These are phyloP conservation scores for Exophiala lecanii-corni DNA, from an alignment of 2,329 filamentous ascomycete genomes.

Conservation along the genomic window DNA sequence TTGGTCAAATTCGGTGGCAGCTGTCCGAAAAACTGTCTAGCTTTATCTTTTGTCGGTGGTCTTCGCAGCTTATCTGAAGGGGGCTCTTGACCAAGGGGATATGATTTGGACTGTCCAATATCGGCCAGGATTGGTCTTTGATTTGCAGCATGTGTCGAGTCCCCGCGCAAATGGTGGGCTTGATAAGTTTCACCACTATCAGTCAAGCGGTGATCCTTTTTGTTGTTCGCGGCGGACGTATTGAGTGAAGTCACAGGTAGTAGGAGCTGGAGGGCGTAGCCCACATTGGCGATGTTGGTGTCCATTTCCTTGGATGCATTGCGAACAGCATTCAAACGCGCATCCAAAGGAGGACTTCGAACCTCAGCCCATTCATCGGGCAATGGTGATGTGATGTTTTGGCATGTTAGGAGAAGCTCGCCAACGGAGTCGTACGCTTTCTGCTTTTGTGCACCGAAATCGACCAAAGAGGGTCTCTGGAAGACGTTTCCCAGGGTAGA, in stretches of 20 bases:
- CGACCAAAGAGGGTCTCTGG: slow-evolving; percentile 77
- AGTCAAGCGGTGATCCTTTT: slow-evolving; percentile 40
- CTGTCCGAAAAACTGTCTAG: slow-evolving; percentile 45
- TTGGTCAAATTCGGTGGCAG: slow-evolving; percentile 35
- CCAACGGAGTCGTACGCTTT: slow-evolving; percentile 89
- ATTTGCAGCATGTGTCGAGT: slow-evolving; percentile 34
- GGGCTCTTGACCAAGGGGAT: slow-evolving; percentile 34
- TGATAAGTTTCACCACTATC: slow-evolving; percentile 43
- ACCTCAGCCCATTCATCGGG: slow-evolving; percentile 94
- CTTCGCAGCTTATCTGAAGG: slow-evolving; percentile 36
- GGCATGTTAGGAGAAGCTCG: slow-evolving; percentile 80
- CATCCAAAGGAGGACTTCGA: slow-evolving; percentile 84
- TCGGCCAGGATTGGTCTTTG: slow-evolving; percentile 32
- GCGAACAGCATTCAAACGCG: slow-evolving; percentile 74
- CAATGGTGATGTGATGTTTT: slow-evolving; percentile 84
- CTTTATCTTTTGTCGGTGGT: slow-evolving; percentile 40
- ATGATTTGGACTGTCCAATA: slow-evolving; percentile 44
- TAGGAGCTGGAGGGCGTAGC: slow-evolving; percentile 80
- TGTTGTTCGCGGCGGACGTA: slow-evolving; percentile 48
- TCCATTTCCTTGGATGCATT: slow-evolving; percentile 75
- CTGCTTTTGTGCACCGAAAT: slow-evolving; percentile 89
- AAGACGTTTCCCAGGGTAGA: slow-evolving; percentile 71
- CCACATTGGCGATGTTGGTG: slow-evolving; percentile 78
- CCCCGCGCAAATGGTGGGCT: slow-evolving; percentile 51
- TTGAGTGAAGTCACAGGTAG: slow-evolving; percentile 68